These are phyloP conservation scores for Hypoxylon sp. DNA, from an alignment of 2,329 filamentous ascomycete species.

Conservation along the genomic window DNA sequence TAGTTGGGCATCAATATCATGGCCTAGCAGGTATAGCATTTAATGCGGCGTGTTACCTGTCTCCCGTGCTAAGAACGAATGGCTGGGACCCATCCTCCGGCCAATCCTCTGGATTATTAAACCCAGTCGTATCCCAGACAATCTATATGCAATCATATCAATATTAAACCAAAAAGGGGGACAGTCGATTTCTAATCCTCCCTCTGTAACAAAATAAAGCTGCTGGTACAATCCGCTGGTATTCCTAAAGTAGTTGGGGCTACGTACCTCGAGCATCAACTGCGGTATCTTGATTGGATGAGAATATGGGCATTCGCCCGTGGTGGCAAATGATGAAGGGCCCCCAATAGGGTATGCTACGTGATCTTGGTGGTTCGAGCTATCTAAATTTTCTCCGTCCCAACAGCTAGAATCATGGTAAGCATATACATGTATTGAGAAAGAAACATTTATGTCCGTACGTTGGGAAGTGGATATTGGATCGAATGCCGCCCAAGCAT, in stretches of 20 bases:
- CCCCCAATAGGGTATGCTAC: constrained; percentile 62
- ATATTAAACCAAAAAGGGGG: not conserved
- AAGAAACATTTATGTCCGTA: constrained; percentile 20
- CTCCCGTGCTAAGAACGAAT: constrained; percentile 48
- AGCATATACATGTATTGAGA: not conserved
- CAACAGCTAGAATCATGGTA: constrained; percentile 58
- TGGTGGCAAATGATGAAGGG: constrained; percentile 44
- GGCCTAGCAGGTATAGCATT: not conserved
- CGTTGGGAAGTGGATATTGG: constrained; percentile 68
- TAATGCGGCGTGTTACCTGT: constrained; percentile 36
- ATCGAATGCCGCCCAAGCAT: constrained; percentile 64
- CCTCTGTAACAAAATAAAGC: not conserved
- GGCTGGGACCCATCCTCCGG: constrained; percentile 51
- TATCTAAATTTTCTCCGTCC: constrained; percentile 65
- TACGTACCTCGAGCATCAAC: constrained; percentile 70
- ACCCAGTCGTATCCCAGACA: constrained; percentile 61
- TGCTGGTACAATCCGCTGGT: not conserved
- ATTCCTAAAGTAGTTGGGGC: not conserved
- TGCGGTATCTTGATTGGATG: constrained; percentile 70
- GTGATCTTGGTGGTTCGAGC: constrained; percentile 64
- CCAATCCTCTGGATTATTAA: constrained; percentile 50
- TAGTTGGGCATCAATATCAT: constrained; percentile 18
- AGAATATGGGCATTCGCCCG: constrained; percentile 61
- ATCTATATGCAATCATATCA: constrained; percentile 32
- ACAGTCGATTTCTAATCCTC: not conserved